Evolutionary conservation across 768 basidiomycete genomes (phyloP).

Genomic region (Auricularia heimuer): DNA sequence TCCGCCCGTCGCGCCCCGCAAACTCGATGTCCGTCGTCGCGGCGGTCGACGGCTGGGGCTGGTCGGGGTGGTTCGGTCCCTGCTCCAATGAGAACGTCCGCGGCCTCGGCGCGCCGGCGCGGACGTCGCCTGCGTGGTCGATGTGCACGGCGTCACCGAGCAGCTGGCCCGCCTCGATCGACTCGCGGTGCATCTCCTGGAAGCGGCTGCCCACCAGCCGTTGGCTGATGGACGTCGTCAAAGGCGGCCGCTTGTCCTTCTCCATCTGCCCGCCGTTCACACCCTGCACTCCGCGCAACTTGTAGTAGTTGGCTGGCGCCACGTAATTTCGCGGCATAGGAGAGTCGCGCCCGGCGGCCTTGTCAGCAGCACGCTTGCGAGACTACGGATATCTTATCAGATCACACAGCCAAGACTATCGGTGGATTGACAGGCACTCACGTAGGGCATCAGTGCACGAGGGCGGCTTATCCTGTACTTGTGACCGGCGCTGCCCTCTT

Average conservation of each 20-base stretch:
- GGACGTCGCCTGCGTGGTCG: conserved; percentile 41
- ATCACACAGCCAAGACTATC: neutral
- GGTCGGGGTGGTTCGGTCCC: neutral
- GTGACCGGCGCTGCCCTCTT: conserved; percentile 26
- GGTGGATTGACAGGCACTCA: neutral
- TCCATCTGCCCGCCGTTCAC: conserved; percentile 48
- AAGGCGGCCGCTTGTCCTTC: conserved; percentile 32
- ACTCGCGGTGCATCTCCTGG: conserved; percentile 59
- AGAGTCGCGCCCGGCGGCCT: neutral
- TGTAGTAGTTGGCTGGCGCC: conserved; percentile 72
- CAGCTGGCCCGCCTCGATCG: conserved; percentile 44
- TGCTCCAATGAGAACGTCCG: neutral
- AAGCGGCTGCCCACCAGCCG: conserved; percentile 61
- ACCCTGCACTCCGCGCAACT: conserved; percentile 51
- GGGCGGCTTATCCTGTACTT: conserved; percentile 59
- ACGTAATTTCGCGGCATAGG: conserved; percentile 34
- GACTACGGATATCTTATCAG: neutral
- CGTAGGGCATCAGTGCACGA: conserved; percentile 36
- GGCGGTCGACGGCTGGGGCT: neutral
- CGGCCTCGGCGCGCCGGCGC: conserved; percentile 7
- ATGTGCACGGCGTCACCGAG: conserved; percentile 48
- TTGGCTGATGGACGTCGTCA: conserved; percentile 51
- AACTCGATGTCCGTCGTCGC: neutral
- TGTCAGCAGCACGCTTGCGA: neutral
- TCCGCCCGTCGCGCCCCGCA: neutral